phyloP scores from a whole-genome alignment of 108 stramenopile genomes.

The Schizochytrium sp. region DNA sequence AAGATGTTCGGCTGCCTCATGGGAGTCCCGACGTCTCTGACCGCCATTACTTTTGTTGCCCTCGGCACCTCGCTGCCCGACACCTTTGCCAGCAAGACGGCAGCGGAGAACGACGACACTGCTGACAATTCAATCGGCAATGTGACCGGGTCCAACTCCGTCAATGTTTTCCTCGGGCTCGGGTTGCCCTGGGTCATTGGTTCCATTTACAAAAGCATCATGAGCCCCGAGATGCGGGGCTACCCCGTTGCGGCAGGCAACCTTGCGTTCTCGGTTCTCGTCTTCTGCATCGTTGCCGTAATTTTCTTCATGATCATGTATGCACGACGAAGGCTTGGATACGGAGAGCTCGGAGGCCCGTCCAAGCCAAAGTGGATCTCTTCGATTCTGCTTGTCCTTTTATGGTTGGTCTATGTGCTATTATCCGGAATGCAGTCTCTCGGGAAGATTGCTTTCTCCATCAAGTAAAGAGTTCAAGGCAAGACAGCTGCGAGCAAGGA shows the following conservation, averaged over 20 bases:
- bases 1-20: conserved; percentile 31
- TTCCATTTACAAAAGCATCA: conserved; percentile 18
- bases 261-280: not conserved
- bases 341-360: conserved; percentile 36
- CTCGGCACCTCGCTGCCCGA: conserved; percentile 35
- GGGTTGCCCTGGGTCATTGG: conserved; percentile 41
- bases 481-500: no score
- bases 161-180: conserved; percentile 38
- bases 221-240: not conserved
- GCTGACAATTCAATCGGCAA: conserved; percentile 38
- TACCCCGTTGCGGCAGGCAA: conserved; percentile 21
- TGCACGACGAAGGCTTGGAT: not conserved
- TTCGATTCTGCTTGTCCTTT: not conserved
- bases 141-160: conserved; percentile 35
- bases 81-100: conserved; percentile 35
- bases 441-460: not conserved
- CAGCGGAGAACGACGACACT: conserved; percentile 19
- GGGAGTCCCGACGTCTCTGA: conserved; percentile 14
- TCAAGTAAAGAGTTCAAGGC: no score
- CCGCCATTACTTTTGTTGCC: conserved; percentile 37
- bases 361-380: not conserved
- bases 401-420: not conserved
- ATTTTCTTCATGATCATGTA: conserved; percentile 8
- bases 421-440: not conserved
- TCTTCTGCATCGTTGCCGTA: conserved; percentile 18